Evolutionary conservation across 2,329 filamentous ascomycete species (phyloP), one percentile per base, ranked within the genome.

Genomic region (Keithomyces neogunnii): DNA sequence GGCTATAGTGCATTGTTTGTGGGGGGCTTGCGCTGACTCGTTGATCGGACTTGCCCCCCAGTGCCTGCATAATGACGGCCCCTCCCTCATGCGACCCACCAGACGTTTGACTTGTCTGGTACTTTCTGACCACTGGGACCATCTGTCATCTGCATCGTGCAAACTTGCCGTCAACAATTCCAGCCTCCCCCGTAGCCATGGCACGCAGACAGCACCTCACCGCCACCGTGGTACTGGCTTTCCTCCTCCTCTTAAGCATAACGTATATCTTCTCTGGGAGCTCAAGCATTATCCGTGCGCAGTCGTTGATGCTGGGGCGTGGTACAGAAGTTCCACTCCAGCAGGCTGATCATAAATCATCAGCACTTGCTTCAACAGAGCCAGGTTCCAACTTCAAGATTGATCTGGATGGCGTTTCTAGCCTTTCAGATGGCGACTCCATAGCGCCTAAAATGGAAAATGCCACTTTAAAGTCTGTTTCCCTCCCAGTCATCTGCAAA

Each of bases 381-480:
- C 55, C 62, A 49, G 58, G 58, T 52, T 54, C 62, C 19, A 57
- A 62, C 35, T 69, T 69, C 56, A 52, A 53, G 19, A 57, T 73
- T 28, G 73, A 74, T 49, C 60, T 80, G 32, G 65, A 65, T 36
- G 58, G 64, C 32, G 58, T 80, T 31, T 69, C 78, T 30, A 67
- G 67, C 43, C 67, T 85, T 19, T 72, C 89, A 28, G 74, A 76
- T 19, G 87, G 86, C 51, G 81, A 81, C 51, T 84, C 83, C 3
- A 92, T 90, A 61, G 88, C 88, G 48, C 85, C 87, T 1, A 90
- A 89, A 69, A 73, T 93, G 49, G 88, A 88, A 63, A 93, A 93
- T 69, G 87, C 85, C 54, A 93, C 88, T 5, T 73, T 82, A 50
- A 93, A 92, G 84, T 86, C 73, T 47, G 75, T 62, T 36, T 40